These are phyloP conservation scores for Thecaphora thlaspeos DNA, from an alignment of 1,284 basidiomycete genomes.

Conservation along the genomic window DNA sequence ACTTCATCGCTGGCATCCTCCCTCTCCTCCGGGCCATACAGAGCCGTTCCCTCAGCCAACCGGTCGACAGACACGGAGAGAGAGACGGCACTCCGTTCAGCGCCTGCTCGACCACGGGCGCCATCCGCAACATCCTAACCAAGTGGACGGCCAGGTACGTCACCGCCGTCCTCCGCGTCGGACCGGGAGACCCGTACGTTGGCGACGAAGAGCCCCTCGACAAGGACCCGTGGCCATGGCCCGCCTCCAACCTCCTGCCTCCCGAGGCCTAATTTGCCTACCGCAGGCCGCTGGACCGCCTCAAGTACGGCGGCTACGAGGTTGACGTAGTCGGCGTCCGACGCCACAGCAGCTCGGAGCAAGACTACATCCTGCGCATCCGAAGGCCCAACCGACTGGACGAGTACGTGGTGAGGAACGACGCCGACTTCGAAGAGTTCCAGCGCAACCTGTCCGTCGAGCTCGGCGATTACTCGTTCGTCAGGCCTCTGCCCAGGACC, in stretches of 20 bases:
- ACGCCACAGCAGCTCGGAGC: conserved; percentile 19
- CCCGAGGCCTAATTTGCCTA: conserved; percentile 50
- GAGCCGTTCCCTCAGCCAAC: conserved; percentile 44
- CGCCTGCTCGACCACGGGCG: conserved; percentile 29
- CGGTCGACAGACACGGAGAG: conserved; percentile 51
- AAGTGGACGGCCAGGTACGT: conserved; percentile 46
- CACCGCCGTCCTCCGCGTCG: conserved; percentile 43
- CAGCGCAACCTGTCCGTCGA: conserved; percentile 41
- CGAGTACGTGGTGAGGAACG: conserved; percentile 50
- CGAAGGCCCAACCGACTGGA: conserved; percentile 46
- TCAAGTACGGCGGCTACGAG: conserved; percentile 51
- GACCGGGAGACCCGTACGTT: conserved; percentile 39
- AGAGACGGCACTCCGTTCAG: conserved; percentile 48
- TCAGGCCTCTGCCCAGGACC: conserved; percentile 43
- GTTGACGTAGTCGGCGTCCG: conserved; percentile 51
- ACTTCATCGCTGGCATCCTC: conserved; percentile 39
- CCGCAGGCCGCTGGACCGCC: conserved; percentile 42
- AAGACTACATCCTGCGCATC: conserved; percentile 48
- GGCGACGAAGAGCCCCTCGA: conserved; percentile 21
- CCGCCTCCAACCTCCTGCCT: conserved; percentile 43
- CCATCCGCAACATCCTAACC: conserved; percentile 24
- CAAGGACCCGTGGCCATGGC: conserved; percentile 45
- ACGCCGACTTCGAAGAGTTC: conserved; percentile 51
- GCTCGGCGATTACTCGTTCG: conserved; percentile 38
- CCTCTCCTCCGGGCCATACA: conserved; percentile 47